Evolutionary conservation across 495 filamentous ascomycete species (phyloP).

Genomic region (Penicillium angulare): DNA sequence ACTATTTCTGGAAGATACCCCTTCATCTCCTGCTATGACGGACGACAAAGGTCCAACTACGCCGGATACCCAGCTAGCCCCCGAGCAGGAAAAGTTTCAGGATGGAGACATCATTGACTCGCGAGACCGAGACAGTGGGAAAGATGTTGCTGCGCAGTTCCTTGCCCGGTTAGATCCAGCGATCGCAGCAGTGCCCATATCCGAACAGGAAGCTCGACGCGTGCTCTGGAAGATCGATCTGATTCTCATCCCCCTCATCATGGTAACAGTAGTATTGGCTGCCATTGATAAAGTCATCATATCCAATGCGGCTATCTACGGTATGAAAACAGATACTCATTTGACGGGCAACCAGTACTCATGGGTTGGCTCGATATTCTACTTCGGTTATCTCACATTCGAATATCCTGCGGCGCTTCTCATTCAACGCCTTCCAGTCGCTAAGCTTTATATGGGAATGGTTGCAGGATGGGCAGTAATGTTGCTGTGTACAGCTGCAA

Average conservation of each 20-base stretch:
- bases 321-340: conserved; percentile 36
- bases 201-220: conserved; percentile 16
- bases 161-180: conserved; percentile 7
- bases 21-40: too few species aligned
- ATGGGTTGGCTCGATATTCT: conserved; percentile 49
- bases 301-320: conserved; percentile 44
- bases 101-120: conserved; percentile 10
- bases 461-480: conserved; percentile 20
- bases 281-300: conserved; percentile 37
- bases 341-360: conserved; percentile 47
- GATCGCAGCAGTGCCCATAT: conserved; percentile 14
- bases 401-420: conserved; percentile 23
- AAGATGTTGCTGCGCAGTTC: conserved; percentile 23
- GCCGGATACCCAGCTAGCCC: too few species aligned
- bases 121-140: neutral
- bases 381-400: conserved; percentile 34
- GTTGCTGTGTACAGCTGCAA: conserved; percentile 19
- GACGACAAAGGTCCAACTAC: too few species aligned
- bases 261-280: conserved; percentile 26
- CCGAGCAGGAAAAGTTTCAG: conserved; percentile 6
- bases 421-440: conserved; percentile 48
- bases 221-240: conserved; percentile 35
- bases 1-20: too few species aligned
- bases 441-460: conserved; percentile 39
- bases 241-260: conserved; percentile 32